phyloP scores from a whole-genome alignment of 805 yeast species.

The Teunomyces stri region DNA sequence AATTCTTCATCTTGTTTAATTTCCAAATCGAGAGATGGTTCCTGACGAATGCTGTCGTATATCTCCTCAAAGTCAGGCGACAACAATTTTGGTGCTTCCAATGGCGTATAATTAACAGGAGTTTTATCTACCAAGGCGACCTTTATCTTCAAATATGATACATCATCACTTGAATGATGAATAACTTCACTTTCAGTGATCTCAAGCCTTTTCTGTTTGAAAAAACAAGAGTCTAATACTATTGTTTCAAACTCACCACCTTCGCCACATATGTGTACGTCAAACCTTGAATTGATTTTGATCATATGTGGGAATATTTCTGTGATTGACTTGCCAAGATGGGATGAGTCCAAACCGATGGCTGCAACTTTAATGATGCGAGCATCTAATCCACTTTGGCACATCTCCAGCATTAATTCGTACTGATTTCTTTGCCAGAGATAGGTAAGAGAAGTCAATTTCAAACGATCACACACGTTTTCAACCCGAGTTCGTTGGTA shows the following conservation, averaged over 20 bases:
- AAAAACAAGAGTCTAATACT: conserved; percentile 88
- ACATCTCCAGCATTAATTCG: conserved; percentile 81
- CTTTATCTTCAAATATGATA: conserved; percentile 58
- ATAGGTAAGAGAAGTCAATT: conserved; percentile 67
- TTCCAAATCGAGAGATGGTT: neutral
- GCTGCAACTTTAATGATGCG: conserved; percentile 92
- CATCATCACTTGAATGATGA: conserved; percentile 61
- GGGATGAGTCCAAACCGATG: conserved; percentile 64
- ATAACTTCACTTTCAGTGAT: conserved; percentile 41
- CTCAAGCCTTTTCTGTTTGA: conserved; percentile 50
- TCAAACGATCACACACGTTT: conserved; percentile 75
- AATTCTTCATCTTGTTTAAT: neutral
- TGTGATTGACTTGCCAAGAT: conserved; percentile 67
- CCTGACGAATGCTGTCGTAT: conserved; percentile 13
- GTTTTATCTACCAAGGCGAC: conserved; percentile 49
- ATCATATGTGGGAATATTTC: conserved; percentile 59
- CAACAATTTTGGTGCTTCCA: conserved; percentile 38
- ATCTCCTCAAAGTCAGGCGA: conserved; percentile 39
- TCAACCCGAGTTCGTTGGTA: conserved; percentile 95
- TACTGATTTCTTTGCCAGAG: conserved; percentile 89
- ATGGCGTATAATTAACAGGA: conserved; percentile 5
- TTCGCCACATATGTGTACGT: conserved; percentile 95
- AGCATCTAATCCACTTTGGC: conserved; percentile 67
- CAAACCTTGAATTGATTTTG: conserved; percentile 60
- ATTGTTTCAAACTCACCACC: conserved; percentile 98